Evolutionary conservation across 2,329 filamentous ascomycete genomes (phyloP).

Genomic region (Colletotrichum sp.): DNA sequence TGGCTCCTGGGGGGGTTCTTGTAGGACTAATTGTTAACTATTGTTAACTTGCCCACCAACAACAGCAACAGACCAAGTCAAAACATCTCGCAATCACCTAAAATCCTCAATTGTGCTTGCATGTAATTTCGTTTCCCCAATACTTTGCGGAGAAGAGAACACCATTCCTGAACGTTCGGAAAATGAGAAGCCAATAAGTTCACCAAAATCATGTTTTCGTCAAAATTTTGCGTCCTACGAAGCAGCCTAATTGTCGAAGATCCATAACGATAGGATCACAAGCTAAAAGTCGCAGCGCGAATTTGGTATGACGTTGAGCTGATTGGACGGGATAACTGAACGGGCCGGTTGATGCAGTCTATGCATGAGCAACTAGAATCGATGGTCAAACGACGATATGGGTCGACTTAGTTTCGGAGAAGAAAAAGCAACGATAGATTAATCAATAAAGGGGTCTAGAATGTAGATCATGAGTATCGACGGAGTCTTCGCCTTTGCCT

Average conservation of each 20-base stretch:
- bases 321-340: not conserved
- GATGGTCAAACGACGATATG: not conserved
- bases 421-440: not conserved
- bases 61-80: not conserved
- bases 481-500: not conserved
- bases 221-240: not conserved
- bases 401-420: not conserved
- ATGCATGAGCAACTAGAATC: not conserved
- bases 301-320: not conserved
- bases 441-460: not conserved
- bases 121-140: too few relatives aligned
- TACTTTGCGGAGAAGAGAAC: not conserved
- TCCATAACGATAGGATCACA: not conserved
- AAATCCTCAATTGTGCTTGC: not conserved
- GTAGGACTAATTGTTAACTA: not conserved
- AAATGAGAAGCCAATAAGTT: not conserved
- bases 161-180: not conserved
- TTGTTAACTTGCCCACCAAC: not conserved
- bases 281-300: not conserved
- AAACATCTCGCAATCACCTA: not conserved
- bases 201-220: not conserved
- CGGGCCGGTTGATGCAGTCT: not conserved
- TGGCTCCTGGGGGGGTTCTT: not conserved
- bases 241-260: not conserved
- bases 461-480: not conserved